Percentiles rank a stretch among this genome's conserved stretches.
Evolutionary conservation across 345 rosid species (phyloP).

Genomic region (Corchorus olitorius): DNA sequence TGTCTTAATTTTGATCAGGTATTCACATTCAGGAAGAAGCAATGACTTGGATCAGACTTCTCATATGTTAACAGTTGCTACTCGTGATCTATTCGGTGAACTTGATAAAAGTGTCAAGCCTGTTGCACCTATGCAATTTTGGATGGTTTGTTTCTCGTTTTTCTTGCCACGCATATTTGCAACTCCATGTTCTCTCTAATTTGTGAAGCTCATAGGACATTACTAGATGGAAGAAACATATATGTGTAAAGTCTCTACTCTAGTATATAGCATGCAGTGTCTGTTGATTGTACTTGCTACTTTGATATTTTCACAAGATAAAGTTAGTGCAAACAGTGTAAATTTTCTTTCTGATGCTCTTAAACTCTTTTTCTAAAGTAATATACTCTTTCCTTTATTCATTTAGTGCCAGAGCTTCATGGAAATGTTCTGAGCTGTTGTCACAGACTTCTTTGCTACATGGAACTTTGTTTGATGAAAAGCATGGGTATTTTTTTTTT

Average conservation of each 20-base stretch:
- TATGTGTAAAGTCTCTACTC: background rate
- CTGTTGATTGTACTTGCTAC: background rate
- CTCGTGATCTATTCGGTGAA: conserved; percentile 83
- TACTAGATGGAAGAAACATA: background rate
- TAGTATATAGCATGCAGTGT: background rate
- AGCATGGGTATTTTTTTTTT: background rate
- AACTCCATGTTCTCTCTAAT: background rate
- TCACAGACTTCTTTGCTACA: conserved; percentile 3
- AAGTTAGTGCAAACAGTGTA: background rate
- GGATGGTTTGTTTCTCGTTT: conserved; percentile 68
- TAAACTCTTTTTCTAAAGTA: background rate
- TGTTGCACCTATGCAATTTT: conserved; percentile 94
- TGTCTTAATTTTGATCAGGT: conserved; percentile 45
- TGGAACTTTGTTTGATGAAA: conserved; percentile 9
- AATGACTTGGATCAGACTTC: conserved; percentile 90
- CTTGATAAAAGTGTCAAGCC: conserved; percentile 90
- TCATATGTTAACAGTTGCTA: conserved; percentile 91
- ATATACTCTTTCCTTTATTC: background rate
- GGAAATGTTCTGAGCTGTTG: background rate
- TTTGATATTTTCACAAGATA: background rate
- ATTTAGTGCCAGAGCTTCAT: background rate
- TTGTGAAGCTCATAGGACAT: background rate
- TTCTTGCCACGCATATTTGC: conserved; percentile 4
- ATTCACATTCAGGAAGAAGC: conserved; percentile 66
- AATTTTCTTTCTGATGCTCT: background rate